phyloP scores from a whole-genome alignment of 2,329 filamentous ascomycete species.

The Cladosporium cucumerinum region DNA sequence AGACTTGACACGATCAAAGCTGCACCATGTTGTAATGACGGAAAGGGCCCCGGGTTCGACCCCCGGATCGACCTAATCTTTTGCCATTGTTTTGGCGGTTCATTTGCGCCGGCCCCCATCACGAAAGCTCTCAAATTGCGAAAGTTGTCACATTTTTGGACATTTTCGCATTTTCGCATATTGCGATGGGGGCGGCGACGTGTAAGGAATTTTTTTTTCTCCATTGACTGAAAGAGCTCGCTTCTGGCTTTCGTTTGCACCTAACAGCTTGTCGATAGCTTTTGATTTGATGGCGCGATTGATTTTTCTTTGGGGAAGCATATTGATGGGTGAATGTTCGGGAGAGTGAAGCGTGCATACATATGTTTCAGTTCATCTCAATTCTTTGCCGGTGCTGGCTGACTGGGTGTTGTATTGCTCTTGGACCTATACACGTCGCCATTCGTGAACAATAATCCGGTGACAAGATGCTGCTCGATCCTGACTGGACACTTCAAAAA shows the following conservation, averaged over 20 bases:
- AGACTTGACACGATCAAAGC: background rate
- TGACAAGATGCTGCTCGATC: background rate
- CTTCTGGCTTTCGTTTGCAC: background rate
- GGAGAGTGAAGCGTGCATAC: background rate
- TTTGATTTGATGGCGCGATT: background rate
- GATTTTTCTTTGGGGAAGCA: background rate
- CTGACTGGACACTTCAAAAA: background rate
- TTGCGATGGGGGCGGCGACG: background rate
- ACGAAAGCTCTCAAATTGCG: background rate
- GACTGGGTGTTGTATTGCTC: background rate
- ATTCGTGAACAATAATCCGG: background rate
- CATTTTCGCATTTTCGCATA: background rate
- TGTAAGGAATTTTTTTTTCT: background rate
- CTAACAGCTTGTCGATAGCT: background rate
- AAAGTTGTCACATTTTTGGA: background rate
- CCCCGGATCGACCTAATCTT: background rate
- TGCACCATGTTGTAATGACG: background rate
- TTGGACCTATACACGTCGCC: background rate
- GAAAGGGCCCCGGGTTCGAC: conserved; percentile 4
- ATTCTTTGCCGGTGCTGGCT: background rate
- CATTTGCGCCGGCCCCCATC: background rate
- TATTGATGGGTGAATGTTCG: background rate
- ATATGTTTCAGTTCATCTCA: background rate
- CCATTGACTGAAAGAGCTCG: background rate
- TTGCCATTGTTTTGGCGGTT: background rate